phyloP scores from a whole-genome alignment of 2,329 filamentous ascomycete genomes.

The Biscogniauxia marginata region DNA sequence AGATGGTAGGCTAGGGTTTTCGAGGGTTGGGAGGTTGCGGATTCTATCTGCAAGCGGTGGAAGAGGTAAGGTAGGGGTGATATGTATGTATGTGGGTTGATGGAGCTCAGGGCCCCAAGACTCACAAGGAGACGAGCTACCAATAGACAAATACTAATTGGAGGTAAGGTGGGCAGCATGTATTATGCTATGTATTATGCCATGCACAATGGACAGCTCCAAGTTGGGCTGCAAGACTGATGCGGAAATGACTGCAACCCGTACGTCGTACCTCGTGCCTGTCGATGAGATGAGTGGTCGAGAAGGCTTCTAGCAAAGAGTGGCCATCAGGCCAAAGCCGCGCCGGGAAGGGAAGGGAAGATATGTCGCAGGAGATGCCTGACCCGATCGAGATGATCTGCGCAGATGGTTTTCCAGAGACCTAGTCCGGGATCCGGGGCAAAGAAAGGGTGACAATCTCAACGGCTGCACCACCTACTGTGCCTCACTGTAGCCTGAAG shows the following conservation, averaged over 20 bases:
- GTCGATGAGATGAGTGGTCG: slow-evolving; percentile 20
- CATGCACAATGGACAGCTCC: slow-evolving; percentile 20
- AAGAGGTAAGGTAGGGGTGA: not conserved
- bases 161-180: slow-evolving; percentile 12
- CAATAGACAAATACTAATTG: slow-evolving; percentile 17
- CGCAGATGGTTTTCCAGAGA: not conserved
- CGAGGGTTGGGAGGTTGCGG: slow-evolving; percentile 18
- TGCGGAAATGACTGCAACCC: slow-evolving; percentile 20
- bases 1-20: slow-evolving; percentile 23
- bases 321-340: not conserved
- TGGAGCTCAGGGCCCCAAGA: slow-evolving; percentile 13
- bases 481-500: not conserved
- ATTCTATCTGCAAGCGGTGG: slow-evolving; percentile 15
- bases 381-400: not conserved
- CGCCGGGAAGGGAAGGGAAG: not conserved
- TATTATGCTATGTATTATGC: slow-evolving; percentile 4
- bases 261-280: slow-evolving; percentile 27
- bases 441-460: not conserved
- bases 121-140: slow-evolving; percentile 14
- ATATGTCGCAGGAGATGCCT: not conserved
- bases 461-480: not conserved
- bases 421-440: not conserved
- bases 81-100: slow-evolving; percentile 5
- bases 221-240: slow-evolving; percentile 30
- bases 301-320: slow-evolving; percentile 1